Conservation (phyloP, 2,329 filamentous ascomycete species). For the Botryosphaeria agaves region DNA sequence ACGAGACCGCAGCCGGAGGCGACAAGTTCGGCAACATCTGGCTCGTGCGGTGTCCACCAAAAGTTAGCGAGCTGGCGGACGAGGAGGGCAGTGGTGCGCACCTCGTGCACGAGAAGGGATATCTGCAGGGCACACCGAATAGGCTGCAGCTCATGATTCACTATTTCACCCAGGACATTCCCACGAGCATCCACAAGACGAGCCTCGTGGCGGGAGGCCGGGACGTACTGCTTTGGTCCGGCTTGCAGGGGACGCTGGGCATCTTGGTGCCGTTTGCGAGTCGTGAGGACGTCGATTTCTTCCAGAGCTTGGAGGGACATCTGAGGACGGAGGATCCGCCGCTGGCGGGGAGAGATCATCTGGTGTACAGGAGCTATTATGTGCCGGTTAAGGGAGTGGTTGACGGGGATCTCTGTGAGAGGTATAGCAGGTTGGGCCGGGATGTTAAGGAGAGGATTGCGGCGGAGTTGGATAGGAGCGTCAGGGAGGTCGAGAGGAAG, state of each 20-base stretch:
- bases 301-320: conserved; percentile 83
- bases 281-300: conserved; percentile 93
- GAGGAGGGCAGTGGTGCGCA: conserved; percentile 83
- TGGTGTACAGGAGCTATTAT: conserved; percentile 93
- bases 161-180: conserved; percentile 82
- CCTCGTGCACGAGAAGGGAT: conserved; percentile 76
- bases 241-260: conserved; percentile 84
- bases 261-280: conserved; percentile 83
- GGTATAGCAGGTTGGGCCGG: conserved; percentile 64
- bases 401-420: conserved; percentile 90
- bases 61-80: conserved; percentile 76
- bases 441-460: conserved; percentile 95
- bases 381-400: conserved; percentile 92
- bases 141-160: conserved; percentile 74
- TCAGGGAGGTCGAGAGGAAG: conserved; percentile 89
- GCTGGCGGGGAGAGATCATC: conserved; percentile 78
- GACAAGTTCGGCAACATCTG: conserved; percentile 98
- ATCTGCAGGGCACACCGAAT: conserved; percentile 78
- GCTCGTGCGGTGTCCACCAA: conserved; percentile 73
- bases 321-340: conserved; percentile 75
- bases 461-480: conserved; percentile 74
- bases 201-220: conserved; percentile 80
- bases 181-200: conserved; percentile 77
- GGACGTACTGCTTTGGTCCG: conserved; percentile 83
- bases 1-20: conserved; percentile 84